These are phyloP conservation scores for Ilex asprella DNA, from an alignment of 257 asterid genomes.

Conservation along the genomic window DNA sequence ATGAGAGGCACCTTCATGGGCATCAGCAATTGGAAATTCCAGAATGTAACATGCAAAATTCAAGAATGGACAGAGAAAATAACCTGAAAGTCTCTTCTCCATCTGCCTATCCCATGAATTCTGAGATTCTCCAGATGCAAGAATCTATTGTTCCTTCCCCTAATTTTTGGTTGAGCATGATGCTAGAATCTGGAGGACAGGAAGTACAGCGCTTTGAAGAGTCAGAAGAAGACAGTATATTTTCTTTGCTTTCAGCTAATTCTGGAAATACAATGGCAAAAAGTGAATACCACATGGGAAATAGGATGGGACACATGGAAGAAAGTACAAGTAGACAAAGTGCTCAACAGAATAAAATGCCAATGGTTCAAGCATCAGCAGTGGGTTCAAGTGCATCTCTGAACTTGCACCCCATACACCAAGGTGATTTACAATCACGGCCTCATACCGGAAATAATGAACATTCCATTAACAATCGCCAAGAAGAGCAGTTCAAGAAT, in stretches of 20 bases:
- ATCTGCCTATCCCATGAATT: conserved; percentile 20
- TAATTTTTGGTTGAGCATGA: conserved; percentile 31
- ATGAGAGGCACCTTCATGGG: conserved; percentile 20
- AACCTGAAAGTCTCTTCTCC: conserved; percentile 7
- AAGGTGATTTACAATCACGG: conserved; percentile 19
- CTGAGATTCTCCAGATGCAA: conserved; percentile 18
- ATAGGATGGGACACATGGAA: conserved; percentile 25
- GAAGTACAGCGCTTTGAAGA: conserved; percentile 28
- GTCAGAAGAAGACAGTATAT: conserved; percentile 30
- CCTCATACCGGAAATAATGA: conserved; percentile 21
- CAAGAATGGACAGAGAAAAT: conserved; percentile 12
- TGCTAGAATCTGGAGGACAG: conserved; percentile 31
- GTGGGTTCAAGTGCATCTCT: conserved; percentile 15
- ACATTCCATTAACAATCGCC: conserved; percentile 20
- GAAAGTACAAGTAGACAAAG: conserved; percentile 20
- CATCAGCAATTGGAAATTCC: conserved; percentile 33
- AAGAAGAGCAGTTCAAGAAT: conserved; percentile 24
- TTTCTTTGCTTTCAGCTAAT: conserved; percentile 34
- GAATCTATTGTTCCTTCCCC: conserved; percentile 24
- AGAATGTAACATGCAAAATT: conserved; percentile 18
- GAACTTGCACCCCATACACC: conserved; percentile 14
- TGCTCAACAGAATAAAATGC: conserved; percentile 24
- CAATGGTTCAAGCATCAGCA: conserved; percentile 27
- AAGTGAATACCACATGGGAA: conserved; percentile 17
- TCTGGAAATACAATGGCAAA: conserved; percentile 22